Conservation (phyloP, 257 asterid species). For the Jaltomata sinuosa region DNA sequence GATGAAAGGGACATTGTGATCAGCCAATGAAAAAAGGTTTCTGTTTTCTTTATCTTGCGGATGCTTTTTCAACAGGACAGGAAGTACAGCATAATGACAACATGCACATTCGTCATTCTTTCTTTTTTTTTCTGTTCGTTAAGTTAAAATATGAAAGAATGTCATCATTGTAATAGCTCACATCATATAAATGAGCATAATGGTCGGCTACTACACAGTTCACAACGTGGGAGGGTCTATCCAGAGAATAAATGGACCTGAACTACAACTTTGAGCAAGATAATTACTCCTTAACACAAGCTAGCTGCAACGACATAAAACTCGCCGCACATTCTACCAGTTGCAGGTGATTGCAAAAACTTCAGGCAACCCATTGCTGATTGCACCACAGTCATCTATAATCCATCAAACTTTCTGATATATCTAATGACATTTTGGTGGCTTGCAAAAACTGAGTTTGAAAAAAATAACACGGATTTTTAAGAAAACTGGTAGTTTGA, state of each 20-base stretch:
- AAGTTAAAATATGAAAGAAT: neutral
- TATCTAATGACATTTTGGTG: too few relatives aligned
- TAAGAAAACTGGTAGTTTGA: neutral
- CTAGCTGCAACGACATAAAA: too few relatives aligned
- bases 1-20: neutral
- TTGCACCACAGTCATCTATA: too few relatives aligned
- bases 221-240: neutral
- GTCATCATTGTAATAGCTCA: neutral
- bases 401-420: too few relatives aligned
- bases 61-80: neutral
- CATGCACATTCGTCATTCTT: neutral
- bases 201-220: neutral
- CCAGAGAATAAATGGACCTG: neutral
- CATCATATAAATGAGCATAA: neutral
- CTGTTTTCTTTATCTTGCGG: neutral
- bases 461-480: neutral
- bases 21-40: neutral
- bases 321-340: too few relatives aligned
- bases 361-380: too few relatives aligned
- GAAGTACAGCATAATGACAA: neutral
- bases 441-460: neutral
- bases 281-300: too few relatives aligned
- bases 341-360: too few relatives aligned
- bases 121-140: too few relatives aligned
- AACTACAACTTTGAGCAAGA: neutral